These are phyloP conservation scores for Papiliotrema terrestris DNA, from an alignment of 1,284 basidiomycete genomes.

Conservation along the genomic window DNA sequence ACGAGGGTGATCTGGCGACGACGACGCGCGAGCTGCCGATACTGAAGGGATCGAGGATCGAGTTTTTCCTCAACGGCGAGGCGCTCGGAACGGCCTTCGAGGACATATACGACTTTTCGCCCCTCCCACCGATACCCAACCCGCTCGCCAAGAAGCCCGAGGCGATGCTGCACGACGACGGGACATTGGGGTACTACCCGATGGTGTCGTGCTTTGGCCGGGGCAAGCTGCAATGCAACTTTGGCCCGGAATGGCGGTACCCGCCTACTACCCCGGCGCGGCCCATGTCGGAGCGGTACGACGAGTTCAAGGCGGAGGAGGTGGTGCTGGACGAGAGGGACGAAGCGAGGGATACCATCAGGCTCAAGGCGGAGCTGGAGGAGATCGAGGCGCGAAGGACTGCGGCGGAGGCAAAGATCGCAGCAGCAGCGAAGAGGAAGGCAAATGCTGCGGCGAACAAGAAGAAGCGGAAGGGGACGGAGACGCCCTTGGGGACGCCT, in stretches of 20 bases:
- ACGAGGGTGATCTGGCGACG: slow-evolving; percentile 1
- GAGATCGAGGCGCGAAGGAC: slow-evolving; percentile 8
- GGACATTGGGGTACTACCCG: slow-evolving; percentile 91
- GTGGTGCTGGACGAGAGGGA: slow-evolving; percentile 39
- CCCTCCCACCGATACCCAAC: slow-evolving; percentile 58
- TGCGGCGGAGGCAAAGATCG: slow-evolving; percentile 2
- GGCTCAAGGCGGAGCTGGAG: slow-evolving; percentile 24
- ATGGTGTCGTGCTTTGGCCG: slow-evolving; percentile 91
- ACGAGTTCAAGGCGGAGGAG: slow-evolving; percentile 40
- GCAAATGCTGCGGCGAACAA: slow-evolving; percentile 3
- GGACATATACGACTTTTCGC: slow-evolving; percentile 86
- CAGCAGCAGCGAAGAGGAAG: slow-evolving; percentile 1
- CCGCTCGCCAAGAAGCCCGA: slow-evolving; percentile 29
- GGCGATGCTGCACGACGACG: slow-evolving; percentile 84
- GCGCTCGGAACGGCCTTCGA: slow-evolving; percentile 80
- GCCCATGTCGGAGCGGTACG: slow-evolving; percentile 39
- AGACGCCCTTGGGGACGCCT: neutral
- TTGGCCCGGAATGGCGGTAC: slow-evolving; percentile 78
- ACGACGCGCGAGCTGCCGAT: slow-evolving; percentile 56
- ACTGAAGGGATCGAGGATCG: slow-evolving; percentile 69
- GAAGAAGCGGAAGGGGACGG: slow-evolving; percentile 10
- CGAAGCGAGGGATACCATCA: slow-evolving; percentile 27
- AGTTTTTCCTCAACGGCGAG: slow-evolving; percentile 90
- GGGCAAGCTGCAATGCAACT: slow-evolving; percentile 77
- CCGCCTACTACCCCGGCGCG: slow-evolving; percentile 54